Base-by-base conservation (phyloP, 441 rosid genomes). In the Populus hybrid region DNA sequence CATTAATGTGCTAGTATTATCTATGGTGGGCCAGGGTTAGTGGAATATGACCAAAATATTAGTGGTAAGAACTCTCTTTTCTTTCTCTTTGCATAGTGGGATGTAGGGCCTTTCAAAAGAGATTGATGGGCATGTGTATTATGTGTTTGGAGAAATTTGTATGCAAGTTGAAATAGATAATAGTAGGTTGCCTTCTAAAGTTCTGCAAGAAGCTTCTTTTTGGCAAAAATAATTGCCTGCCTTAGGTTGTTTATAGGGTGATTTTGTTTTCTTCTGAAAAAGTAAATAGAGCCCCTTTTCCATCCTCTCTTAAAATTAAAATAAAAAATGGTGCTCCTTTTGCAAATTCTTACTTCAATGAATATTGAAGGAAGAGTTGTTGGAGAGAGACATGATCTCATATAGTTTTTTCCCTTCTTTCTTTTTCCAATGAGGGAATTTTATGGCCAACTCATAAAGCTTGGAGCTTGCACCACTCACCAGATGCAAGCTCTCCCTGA, bases 41-140 rank as follows among this genome's bases (percentile, higher is more conserved):
- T 87, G 89, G 87, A 78, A 77, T 78, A 83, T 82, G 89, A 89
- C 85, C 83, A 81, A 75, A 77, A 72, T 77, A 40, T 38, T 79
- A 73, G 85, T 76, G 71, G 79, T 76, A 75, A 73, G 67, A 77
- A 69, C 80, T 77, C 67, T 77, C 65, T 75, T 63, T 82, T 40
- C 38, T 63, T 38, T 50, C 20, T 70, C 80, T 71, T 65, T 72
- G 82, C 24, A 72, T 85, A 80, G 89, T 86, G 90, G 89, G 16
- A 70, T 32, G 86, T 82, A 83, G 87, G 90, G 70, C 76, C 88
- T 73, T 69, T 30, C 65, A 75, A 86, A 85, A 81, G 85, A 82
- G 83, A 38, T 83, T 76, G 81, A 82, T 76, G 78, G 80, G 69
- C 59, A 40, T 69, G 74, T 84, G 63, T 46, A 74, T 83, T 70